Base-by-base conservation (phyloP, 2,329 filamentous ascomycete species). In the Colletotrichum theobromicola region DNA sequence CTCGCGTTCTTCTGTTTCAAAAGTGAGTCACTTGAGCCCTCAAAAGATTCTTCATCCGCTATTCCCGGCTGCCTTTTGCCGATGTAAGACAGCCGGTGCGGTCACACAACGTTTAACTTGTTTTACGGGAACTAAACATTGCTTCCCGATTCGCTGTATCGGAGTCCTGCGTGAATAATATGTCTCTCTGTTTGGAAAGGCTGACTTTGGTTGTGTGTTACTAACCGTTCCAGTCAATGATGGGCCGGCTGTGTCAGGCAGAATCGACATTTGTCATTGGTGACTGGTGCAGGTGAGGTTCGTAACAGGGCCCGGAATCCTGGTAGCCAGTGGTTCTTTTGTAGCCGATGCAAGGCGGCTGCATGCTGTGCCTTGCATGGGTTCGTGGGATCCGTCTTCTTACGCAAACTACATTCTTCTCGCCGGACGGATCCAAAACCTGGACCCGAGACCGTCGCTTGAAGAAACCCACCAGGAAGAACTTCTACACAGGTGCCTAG, bases 311-410 rank as follows among this genome's bases (percentile, higher is more conserved):
- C n/a, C 18, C 13, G 37, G 7, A 12, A 62, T 32, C 32, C 32
- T 37, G 21, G 30, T 62, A 62, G 18, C 15, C 32, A 62, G 18
- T 63, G 63, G 68, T 21, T 21, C 63, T 68, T 67, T 72, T 72
- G 69, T 67, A 68, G 63, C 37, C 55, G 28, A 32, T 37, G n/a
- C 58, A 28, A 24, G 24, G 21, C 13, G 50, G n/a, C 35, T 42
- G 55, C 63, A 67, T 50, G 16, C 18, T 71, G 69, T 72, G 37
- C 69, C 69, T 67, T 72, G 69, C 63, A 67, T 72, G 63, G 63
- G 55, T 67, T 72, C 37, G 24, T 37, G 35, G 10, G 32, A 26
- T 57, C 24, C 26, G 15, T 37, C 7, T 37, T 37, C 7, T 1
- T 7, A 57, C 53, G 53, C 24, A 57, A n/a, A 0, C 0, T 21